A percentile compares a stretch with the other conserved stretches of the same genome.
phyloP scores from a whole-genome alignment of 2,329 filamentous ascomycete genomes.

The Endoconidiophora laricicola region DNA sequence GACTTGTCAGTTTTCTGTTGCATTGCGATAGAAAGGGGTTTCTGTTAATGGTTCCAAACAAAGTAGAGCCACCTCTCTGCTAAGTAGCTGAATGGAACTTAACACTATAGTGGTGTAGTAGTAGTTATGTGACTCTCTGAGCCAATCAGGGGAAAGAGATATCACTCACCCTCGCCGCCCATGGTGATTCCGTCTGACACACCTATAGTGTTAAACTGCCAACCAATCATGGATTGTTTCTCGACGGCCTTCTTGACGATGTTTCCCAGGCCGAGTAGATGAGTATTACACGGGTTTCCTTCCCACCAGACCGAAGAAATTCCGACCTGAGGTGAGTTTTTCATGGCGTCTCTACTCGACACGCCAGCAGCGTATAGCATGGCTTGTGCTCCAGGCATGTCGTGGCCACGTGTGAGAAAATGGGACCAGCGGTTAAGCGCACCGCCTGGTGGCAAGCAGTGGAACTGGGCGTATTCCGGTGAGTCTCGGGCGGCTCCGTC shows the following conservation, averaged over 20 bases:
- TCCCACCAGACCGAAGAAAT: slow-evolving; percentile 95
- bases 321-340: slow-evolving; percentile 77
- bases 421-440: slow-evolving; percentile 73
- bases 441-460: slow-evolving; percentile 33
- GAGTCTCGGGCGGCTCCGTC: too few species aligned
- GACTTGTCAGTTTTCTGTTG: too few species aligned
- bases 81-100: too few species aligned
- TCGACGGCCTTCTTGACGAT: slow-evolving; percentile 69
- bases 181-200: slow-evolving; percentile 88
- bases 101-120: too few species aligned
- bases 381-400: slow-evolving; percentile 84
- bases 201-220: slow-evolving; percentile 87
- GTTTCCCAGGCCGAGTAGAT: slow-evolving; percentile 56
- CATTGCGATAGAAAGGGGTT: too few species aligned
- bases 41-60: too few species aligned
- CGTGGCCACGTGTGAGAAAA: slow-evolving; percentile 66
- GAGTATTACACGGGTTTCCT: slow-evolving; percentile 66
- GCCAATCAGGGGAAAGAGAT: too few species aligned
- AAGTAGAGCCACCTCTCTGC: too few species aligned
- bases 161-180: slow-evolving; percentile 61
- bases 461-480: slow-evolving; percentile 36
- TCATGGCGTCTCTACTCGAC: slow-evolving; percentile 68
- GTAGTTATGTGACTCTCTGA: not conserved
- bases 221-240: slow-evolving; percentile 75
- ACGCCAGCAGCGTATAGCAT: slow-evolving; percentile 94